Evolutionary conservation across 2,329 filamentous ascomycete species (phyloP).

Genomic region (Chrysosporium queenslandicum): DNA sequence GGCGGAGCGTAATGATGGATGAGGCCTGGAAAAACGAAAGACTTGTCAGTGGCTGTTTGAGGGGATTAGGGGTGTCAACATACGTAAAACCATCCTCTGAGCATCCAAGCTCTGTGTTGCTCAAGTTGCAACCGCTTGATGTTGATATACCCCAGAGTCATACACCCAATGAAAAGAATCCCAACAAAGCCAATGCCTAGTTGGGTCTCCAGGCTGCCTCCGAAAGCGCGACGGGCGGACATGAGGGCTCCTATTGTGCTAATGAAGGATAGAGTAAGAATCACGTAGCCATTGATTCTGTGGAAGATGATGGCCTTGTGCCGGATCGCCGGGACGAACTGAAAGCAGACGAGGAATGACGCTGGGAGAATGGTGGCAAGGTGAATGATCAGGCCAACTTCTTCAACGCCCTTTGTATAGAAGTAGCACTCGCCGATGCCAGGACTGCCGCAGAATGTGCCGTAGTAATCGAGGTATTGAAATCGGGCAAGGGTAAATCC

Average conservation of each 20-base stretch:
- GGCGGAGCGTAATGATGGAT: constrained; percentile 23
- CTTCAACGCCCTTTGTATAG: constrained; percentile 24
- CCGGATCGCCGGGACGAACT: constrained; percentile 38
- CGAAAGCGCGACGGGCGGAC: constrained; percentile 44
- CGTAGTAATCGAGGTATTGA: constrained; percentile 40
- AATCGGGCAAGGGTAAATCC: constrained; percentile 43
- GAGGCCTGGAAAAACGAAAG: background rate
- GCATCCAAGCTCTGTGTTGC: constrained; percentile 55
- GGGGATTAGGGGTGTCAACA: constrained; percentile 26
- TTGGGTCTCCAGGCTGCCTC: constrained; percentile 46
- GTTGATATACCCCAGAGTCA: constrained; percentile 45
- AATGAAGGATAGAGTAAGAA: constrained; percentile 41
- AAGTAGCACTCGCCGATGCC: constrained; percentile 32
- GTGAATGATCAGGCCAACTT: constrained; percentile 37
- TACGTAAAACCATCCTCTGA: constrained; percentile 44
- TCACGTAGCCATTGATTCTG: constrained; percentile 50
- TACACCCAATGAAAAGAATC: constrained; percentile 12
- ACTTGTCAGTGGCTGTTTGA: constrained; percentile 30
- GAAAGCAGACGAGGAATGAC: constrained; percentile 31
- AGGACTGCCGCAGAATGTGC: constrained; percentile 27
- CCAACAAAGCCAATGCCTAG: constrained; percentile 23
- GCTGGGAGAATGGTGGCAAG: constrained; percentile 26
- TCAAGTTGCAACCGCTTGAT: constrained; percentile 53
- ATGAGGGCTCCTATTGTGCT: constrained; percentile 45
- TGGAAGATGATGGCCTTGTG: constrained; percentile 46